A percentile compares a stretch with the other conserved stretches of the same genome.
Evolutionary conservation across 441 rosid genomes (phyloP).

Genomic region (Biscutella laevigata): DNA sequence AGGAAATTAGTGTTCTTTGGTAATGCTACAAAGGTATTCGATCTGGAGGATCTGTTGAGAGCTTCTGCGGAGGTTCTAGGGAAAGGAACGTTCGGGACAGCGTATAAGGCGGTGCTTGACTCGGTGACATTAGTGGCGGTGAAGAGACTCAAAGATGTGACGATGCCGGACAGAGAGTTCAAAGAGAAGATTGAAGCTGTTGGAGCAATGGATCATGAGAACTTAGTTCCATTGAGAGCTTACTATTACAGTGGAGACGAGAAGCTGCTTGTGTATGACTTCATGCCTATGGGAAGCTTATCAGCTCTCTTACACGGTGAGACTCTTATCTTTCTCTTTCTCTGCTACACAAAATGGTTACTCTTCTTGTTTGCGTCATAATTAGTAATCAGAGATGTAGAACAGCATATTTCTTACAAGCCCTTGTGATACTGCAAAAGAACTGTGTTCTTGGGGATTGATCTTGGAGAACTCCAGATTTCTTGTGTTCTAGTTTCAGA

Average conservation of each 20-base stretch:
- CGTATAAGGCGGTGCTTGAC: constrained; percentile 86
- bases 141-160: constrained; percentile 90
- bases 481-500: neutral
- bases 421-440: no score
- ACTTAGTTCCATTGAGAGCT: constrained; percentile 79
- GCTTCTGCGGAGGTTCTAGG: constrained; percentile 99
- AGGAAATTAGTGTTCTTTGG: constrained; percentile 78
- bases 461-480: neutral
- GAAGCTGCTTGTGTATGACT: constrained; percentile 92
- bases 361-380: neutral
- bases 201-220: constrained; percentile 84
- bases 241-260: constrained; percentile 86
- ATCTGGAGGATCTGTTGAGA: constrained; percentile 83
- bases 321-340: constrained; percentile 11
- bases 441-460: neutral
- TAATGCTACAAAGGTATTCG: constrained; percentile 52
- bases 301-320: constrained; percentile 95
- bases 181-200: constrained; percentile 77
- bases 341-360: neutral
- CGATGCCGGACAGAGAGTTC: constrained; percentile 60
- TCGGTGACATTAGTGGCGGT: constrained; percentile 73
- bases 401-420: no score
- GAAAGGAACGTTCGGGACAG: constrained; percentile 91
- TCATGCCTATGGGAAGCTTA: constrained; percentile 93
- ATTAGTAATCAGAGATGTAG: no score